Conservation (phyloP, 495 filamentous ascomycete genomes). For the Penicillium antarcticum region DNA sequence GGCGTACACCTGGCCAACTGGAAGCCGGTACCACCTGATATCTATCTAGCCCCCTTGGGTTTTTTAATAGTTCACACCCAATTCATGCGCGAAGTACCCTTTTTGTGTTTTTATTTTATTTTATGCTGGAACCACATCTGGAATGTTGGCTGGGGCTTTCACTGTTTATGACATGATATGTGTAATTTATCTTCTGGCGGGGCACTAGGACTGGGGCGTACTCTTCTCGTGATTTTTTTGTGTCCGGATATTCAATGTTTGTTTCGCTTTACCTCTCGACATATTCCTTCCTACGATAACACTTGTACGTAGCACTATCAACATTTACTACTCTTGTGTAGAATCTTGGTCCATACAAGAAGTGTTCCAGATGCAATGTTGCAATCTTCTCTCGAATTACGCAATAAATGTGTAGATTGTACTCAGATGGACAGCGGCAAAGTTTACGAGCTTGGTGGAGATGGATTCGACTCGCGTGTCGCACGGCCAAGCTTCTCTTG, state of each 20-base stretch:
- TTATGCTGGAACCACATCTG: slow-evolving; percentile 26
- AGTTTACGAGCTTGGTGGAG: slow-evolving; percentile 17
- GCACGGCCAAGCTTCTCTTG: slow-evolving; percentile 41
- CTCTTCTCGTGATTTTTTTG: neutral
- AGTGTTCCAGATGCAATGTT: too few species aligned
- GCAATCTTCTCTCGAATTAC: too few species aligned
- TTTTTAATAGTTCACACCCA: slow-evolving; percentile 1
- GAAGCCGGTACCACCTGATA: slow-evolving; percentile 25
- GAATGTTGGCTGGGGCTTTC: slow-evolving; percentile 24
- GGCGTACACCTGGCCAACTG: slow-evolving; percentile 31
- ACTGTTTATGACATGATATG: slow-evolving; percentile 21
- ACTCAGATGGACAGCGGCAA: too few species aligned
- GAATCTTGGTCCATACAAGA: too few species aligned
- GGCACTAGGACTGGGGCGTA: slow-evolving; percentile 1
- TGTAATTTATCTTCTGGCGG: slow-evolving; percentile 17
- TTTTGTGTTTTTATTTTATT: too few species aligned
- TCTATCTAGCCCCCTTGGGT: neutral
- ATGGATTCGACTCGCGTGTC: slow-evolving; percentile 28
- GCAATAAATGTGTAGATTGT: too few species aligned
- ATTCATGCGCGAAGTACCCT: slow-evolving; percentile 6
- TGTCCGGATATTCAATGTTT: too few species aligned
- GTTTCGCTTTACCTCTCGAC: too few species aligned
- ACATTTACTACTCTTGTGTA: too few species aligned
- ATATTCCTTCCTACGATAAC: too few species aligned
- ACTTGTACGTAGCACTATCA: too few species aligned